Percentiles rank a stretch among this genome's conserved stretches.
Conservation (phyloP, 2,329 filamentous ascomycete species). For the Cordyceps cicadae region DNA sequence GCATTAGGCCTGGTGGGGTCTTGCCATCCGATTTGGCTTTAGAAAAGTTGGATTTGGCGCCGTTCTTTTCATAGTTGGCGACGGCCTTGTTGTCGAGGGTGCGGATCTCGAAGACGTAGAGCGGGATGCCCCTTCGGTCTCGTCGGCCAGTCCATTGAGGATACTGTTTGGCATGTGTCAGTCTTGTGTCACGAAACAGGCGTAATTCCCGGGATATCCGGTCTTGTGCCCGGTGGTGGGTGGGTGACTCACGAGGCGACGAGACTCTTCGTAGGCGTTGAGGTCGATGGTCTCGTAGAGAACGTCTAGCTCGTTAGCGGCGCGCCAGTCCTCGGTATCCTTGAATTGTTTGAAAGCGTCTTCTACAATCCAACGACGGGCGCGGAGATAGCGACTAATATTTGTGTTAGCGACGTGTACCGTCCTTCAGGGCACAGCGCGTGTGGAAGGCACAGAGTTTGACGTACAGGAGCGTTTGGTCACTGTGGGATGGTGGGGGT, state of each 20-base stretch:
- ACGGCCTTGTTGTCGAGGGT: conserved; percentile 78
- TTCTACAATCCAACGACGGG: conserved; percentile 1
- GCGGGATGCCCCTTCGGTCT: conserved; percentile 81
- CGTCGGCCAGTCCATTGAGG: conserved; percentile 91
- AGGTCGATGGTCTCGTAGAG: conserved; percentile 12
- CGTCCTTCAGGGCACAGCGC: not conserved
- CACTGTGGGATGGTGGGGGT: conserved; percentile 57
- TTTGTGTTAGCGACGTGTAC: not conserved
- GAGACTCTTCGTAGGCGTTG: conserved; percentile 38
- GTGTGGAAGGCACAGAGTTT: not conserved
- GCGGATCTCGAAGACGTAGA: conserved; percentile 84
- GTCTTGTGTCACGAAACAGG: not conserved
- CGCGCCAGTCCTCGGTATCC: conserved; percentile 11
- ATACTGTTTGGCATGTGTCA: conserved; percentile 49
- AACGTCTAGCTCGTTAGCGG: conserved; percentile 7
- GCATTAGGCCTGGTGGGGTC: conserved; percentile 66
- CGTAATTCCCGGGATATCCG: conserved; percentile 1
- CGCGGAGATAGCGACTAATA: conserved; percentile 9
- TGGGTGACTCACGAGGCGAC: conserved; percentile 54
- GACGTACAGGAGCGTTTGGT: conserved; percentile 59
- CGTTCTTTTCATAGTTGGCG: conserved; percentile 63
- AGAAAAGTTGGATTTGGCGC: conserved; percentile 46
- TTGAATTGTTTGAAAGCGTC: conserved; percentile 9
- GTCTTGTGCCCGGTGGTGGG: conserved; percentile 7
- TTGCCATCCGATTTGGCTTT: conserved; percentile 58